These are phyloP conservation scores for Whalleya microplaca DNA, from an alignment of 2,329 filamentous ascomycete species.

Conservation along the genomic window DNA sequence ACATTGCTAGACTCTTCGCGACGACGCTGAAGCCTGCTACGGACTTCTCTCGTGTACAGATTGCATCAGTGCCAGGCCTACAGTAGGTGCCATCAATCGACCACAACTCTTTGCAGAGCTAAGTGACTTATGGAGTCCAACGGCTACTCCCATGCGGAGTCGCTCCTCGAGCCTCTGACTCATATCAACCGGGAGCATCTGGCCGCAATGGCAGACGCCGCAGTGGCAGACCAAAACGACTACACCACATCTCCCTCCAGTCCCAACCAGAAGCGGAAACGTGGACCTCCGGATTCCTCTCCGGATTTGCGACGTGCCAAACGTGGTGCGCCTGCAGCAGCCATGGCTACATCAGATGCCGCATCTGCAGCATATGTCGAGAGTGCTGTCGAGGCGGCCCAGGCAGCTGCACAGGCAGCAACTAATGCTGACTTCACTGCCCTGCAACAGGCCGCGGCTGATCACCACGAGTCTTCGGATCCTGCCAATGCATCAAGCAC, in stretches of 20 bases:
- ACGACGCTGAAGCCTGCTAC: constrained; percentile 11
- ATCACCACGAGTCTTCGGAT: constrained; percentile 52
- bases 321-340: constrained; percentile 49
- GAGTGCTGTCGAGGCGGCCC: constrained; percentile 53
- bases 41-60: constrained; percentile 15
- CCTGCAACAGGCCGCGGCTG: constrained; percentile 56
- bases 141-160: constrained; percentile 38
- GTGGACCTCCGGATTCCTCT: constrained; percentile 48
- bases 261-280: constrained; percentile 60
- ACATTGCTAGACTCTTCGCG: constrained; percentile 21
- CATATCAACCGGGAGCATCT: constrained; percentile 39
- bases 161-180: constrained; percentile 37
- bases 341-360: constrained; percentile 47
- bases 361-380: constrained; percentile 59
- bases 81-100: constrained; percentile 26
- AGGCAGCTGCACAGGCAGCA: constrained; percentile 43
- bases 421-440: constrained; percentile 58
- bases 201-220: constrained; percentile 51
- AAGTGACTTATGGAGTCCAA: constrained; percentile 37
- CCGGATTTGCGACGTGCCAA: constrained; percentile 56
- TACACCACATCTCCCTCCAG: constrained; percentile 45
- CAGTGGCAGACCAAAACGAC: constrained; percentile 52
- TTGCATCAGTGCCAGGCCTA: constrained; percentile 21
- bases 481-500: constrained; percentile 60
- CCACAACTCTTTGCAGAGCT: constrained; percentile 15